phyloP scores from a whole-genome alignment of 768 basidiomycete species.

The Suillus spraguei region DNA sequence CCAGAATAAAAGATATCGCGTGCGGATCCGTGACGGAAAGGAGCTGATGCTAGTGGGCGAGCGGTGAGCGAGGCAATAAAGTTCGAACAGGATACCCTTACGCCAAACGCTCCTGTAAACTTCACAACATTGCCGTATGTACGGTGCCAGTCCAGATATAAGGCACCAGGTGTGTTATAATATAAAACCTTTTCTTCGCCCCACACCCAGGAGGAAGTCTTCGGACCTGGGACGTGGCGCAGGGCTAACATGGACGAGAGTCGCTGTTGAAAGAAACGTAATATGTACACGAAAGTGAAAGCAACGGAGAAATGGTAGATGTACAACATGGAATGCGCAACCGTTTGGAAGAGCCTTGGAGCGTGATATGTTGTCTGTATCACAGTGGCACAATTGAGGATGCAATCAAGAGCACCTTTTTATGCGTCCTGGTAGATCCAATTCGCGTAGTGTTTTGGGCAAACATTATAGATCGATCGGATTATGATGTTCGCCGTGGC shows the following conservation, averaged over 20 bases:
- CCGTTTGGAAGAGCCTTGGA: neutral
- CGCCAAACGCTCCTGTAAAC: constrained; percentile 61
- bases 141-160: constrained; percentile 54
- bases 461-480: constrained; percentile 5
- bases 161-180: constrained; percentile 48
- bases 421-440: constrained; percentile 4
- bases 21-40: constrained; percentile 58
- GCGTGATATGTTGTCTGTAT: neutral
- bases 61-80: constrained; percentile 15
- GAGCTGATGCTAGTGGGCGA: constrained; percentile 52
- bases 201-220: constrained; percentile 52
- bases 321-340: constrained; percentile 16
- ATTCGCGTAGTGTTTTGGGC: constrained; percentile 5
- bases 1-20: constrained; percentile 56
- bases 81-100: constrained; percentile 29
- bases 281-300: constrained; percentile 31
- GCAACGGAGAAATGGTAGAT: constrained; percentile 14
- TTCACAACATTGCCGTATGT: constrained; percentile 56
- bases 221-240: constrained; percentile 54
- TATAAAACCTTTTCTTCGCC: constrained; percentile 64
- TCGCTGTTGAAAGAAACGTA: constrained; percentile 38
- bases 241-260: constrained; percentile 37
- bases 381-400: constrained; percentile 3
- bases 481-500: constrained; percentile 10
- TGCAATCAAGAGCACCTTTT: neutral